Percentiles rank a stretch among this genome's conserved stretches.
phyloP scores from a whole-genome alignment of 306 rosid species.

The Cicer yamashitae region DNA sequence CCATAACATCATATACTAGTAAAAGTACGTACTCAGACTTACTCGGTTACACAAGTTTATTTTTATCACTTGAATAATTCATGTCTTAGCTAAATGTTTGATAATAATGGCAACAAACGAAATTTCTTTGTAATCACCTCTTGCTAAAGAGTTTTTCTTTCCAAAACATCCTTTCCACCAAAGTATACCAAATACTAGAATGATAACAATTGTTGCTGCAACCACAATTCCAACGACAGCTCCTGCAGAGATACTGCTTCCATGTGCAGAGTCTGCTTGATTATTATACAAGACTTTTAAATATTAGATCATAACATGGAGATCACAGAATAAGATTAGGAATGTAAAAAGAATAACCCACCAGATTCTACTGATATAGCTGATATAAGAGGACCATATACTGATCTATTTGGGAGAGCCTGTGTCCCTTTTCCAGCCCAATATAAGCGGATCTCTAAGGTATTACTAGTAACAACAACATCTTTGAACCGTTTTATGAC shows the following conservation, averaged over 20 bases:
- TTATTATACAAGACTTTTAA: not conserved
- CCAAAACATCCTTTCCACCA: conserved; percentile 49
- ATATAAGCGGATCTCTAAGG: conserved; percentile 57
- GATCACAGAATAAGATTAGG: not conserved
- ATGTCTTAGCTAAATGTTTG: not conserved
- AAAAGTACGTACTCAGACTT: not conserved
- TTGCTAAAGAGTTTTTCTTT: conserved; percentile 24
- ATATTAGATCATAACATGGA: not conserved
- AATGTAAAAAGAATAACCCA: not conserved
- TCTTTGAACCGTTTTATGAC: not conserved
- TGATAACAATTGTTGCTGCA: conserved; percentile 38
- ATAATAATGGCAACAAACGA: not conserved
- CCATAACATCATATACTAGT: not conserved
- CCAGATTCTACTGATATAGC: conserved; percentile 53
- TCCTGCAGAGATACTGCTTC: conserved; percentile 37
- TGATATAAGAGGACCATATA: conserved; percentile 75
- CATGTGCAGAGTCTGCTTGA: conserved; percentile 26
- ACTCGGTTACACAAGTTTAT: not conserved
- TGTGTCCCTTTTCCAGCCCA: conserved; percentile 83
- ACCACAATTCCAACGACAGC: conserved; percentile 55
- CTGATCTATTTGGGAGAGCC: conserved; percentile 51
- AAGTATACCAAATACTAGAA: conserved; percentile 40
- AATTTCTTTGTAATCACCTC: conserved; percentile 41
- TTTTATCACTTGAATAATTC: not conserved
- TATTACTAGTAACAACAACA: conserved; percentile 23